Evolutionary conservation across 768 basidiomycete species (phyloP).

Genomic region (Tylopilus felleus): DNA sequence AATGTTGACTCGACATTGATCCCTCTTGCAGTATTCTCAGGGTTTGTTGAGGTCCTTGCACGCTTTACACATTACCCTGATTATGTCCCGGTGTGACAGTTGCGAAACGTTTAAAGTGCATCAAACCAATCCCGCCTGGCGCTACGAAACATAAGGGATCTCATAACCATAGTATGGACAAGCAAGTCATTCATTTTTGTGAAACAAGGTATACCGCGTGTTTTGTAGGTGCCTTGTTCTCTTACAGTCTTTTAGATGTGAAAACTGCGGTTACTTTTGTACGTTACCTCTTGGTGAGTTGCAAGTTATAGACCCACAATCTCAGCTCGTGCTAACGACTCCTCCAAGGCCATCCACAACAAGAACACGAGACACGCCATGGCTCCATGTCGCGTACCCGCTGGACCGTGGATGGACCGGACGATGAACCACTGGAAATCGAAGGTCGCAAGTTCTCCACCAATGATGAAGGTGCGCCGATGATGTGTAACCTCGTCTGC

Average conservation of each 20-base stretch:
- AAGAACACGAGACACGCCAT: conserved; percentile 60
- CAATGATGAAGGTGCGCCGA: conserved; percentile 56
- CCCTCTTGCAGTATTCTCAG: conserved; percentile 46
- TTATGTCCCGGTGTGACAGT: conserved; percentile 27
- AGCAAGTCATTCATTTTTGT: conserved; percentile 51
- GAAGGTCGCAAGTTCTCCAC: conserved; percentile 53
- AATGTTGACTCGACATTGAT: not conserved
- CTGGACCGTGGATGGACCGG: conserved; percentile 55
- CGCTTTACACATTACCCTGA: not conserved
- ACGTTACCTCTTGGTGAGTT: conserved; percentile 50
- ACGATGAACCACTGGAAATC: conserved; percentile 48
- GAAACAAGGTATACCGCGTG: conserved; percentile 36
- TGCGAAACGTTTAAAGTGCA: conserved; percentile 49
- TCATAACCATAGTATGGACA: conserved; percentile 48
- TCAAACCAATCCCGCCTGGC: conserved; percentile 43
- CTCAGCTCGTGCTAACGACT: not conserved
- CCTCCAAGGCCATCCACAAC: conserved; percentile 50
- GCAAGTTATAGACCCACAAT: accelerated
- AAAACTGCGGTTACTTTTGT: conserved; percentile 57
- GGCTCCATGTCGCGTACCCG: conserved; percentile 59
- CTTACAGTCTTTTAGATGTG: conserved; percentile 37
- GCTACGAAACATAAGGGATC: conserved; percentile 41
- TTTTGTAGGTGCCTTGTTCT: not conserved
- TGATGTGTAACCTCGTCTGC: conserved; percentile 61
- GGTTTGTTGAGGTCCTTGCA: conserved; percentile 28